These are phyloP conservation scores for Pseudopithomyces chartarum DNA, from an alignment of 2,329 filamentous ascomycete genomes.

Conservation along the genomic window DNA sequence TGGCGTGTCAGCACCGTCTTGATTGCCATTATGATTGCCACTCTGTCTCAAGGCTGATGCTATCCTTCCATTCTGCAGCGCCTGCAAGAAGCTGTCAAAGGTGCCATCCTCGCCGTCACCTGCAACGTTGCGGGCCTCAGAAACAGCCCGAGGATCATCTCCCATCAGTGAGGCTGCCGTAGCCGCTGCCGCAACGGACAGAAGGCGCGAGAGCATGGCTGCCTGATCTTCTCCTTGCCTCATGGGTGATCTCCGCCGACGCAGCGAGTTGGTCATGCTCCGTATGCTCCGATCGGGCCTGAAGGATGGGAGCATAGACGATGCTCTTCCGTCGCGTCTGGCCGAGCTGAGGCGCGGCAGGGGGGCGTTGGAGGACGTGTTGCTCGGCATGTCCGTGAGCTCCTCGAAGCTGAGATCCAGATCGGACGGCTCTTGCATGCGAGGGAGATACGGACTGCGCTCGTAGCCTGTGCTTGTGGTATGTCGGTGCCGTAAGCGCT, in stretches of 20 bases:
- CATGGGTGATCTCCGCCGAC: slow-evolving; percentile 59
- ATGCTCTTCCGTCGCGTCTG: slow-evolving; percentile 38
- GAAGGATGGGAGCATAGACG: slow-evolving; percentile 42
- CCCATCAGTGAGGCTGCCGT: slow-evolving; percentile 69
- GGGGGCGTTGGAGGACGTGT: slow-evolving; percentile 23
- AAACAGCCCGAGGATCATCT: slow-evolving; percentile 60
- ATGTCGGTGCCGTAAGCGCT: slow-evolving; percentile 23
- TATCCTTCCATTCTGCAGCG: slow-evolving; percentile 64
- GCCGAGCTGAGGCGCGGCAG: slow-evolving; percentile 27
- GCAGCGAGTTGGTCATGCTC: slow-evolving; percentile 49
- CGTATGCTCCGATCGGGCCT: slow-evolving; percentile 42
- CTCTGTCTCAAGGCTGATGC: slow-evolving; percentile 60
- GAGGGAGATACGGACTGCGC: slow-evolving; percentile 39
- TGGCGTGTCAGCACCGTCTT: slow-evolving; percentile 42
- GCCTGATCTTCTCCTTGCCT: slow-evolving; percentile 65
- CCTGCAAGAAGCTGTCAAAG: slow-evolving; percentile 66
- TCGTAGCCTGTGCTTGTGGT: slow-evolving; percentile 28
- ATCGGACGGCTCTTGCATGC: slow-evolving; percentile 38
- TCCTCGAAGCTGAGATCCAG: slow-evolving; percentile 47
- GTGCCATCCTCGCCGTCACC: slow-evolving; percentile 64
- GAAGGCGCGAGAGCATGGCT: slow-evolving; percentile 63
- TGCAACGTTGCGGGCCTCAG: slow-evolving; percentile 60
- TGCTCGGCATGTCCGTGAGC: slow-evolving; percentile 23
- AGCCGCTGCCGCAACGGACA: slow-evolving; percentile 67
- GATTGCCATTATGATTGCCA: slow-evolving; percentile 39